Evolutionary conservation across 2,329 filamentous ascomycete genomes (phyloP), one percentile per base, ranked within the genome.

Genomic region (Aspergillus niger): DNA sequence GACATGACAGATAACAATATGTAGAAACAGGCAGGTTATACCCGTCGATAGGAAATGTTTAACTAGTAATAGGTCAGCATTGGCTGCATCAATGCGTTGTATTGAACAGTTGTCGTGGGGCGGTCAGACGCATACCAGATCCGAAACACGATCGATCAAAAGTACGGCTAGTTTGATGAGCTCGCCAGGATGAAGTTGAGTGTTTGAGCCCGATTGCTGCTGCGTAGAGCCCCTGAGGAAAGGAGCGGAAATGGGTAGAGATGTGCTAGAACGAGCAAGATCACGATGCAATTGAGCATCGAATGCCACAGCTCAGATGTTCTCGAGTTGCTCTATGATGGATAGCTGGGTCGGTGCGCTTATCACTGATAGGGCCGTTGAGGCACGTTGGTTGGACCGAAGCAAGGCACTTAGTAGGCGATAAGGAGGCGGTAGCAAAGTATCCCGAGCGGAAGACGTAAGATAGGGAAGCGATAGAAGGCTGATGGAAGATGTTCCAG

Each of bases 301-400:
- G 38, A 44, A 5, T n/a, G 36, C 6, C 30, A 11, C 38, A 47
- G 22, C 24, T 44, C 13, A 8, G 17, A 55, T 47, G 52, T 30
- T 17, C 47, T 50, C 30, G 47, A 30, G 26, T 13, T 8, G 13
- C 30, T 17, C 60, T 55, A 54, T 32, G 49, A 50, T 39, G 30
- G 57, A 28, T 24, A 41, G 49, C 47, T 59, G 51, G 48, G 50
- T 57, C 51, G 61, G 41, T 41, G 53, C 54, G 66, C 66, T 70
- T 68, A 70, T 70, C 68, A 61, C 61, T 63, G 75, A 67, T 69
- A 67, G 65, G 61, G 55, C 67, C 53, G 68, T 68, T 55, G 64
- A 69, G 50, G 55, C 58, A 58, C 58, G 59, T 53, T 57, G 24
- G 59, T 53, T 57, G 24, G 56, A 44, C 28, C 38, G 48, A 39